Evolutionary conservation across 257 asterid genomes (phyloP).

Genomic region (Fraxinus quadrangulata): DNA sequence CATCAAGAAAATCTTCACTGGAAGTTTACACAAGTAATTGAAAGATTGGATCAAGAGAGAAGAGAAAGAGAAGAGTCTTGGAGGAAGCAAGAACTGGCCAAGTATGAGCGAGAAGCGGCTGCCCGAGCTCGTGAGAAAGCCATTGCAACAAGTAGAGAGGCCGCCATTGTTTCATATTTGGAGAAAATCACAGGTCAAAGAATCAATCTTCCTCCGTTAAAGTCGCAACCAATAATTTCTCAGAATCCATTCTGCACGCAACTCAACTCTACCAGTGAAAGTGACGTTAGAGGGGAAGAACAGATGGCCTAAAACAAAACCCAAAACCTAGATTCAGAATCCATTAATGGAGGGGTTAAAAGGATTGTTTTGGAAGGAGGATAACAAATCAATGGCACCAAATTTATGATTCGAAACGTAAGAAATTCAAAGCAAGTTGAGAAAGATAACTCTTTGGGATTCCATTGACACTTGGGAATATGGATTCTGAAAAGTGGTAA

Average conservation of each 20-base stretch:
- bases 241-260: not conserved
- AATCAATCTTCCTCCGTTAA: constrained; percentile 33
- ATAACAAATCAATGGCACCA: constrained; percentile 24
- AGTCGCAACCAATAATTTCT: not conserved
- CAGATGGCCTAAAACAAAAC: constrained; percentile 28
- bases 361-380: constrained; percentile 31
- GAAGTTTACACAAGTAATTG: constrained; percentile 49
- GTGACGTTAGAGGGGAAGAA: not conserved
- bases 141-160: constrained; percentile 45
- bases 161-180: constrained; percentile 51
- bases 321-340: constrained; percentile 10
- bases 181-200: constrained; percentile 59
- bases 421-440: not conserved
- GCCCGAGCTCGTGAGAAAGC: constrained; percentile 48
- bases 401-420: not conserved
- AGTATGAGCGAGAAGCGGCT: constrained; percentile 38
- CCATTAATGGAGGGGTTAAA: not conserved
- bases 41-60: constrained; percentile 57
- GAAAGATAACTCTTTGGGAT: not conserved
- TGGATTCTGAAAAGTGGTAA: not conserved
- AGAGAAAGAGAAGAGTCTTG: constrained; percentile 55
- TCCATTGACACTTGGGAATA: not conserved
- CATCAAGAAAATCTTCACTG: constrained; percentile 53
- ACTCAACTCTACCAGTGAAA: not conserved
- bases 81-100: constrained; percentile 50